Evolutionary conservation across 306 rosid species (phyloP).

Genomic region (Hippophae gyantsensis): DNA sequence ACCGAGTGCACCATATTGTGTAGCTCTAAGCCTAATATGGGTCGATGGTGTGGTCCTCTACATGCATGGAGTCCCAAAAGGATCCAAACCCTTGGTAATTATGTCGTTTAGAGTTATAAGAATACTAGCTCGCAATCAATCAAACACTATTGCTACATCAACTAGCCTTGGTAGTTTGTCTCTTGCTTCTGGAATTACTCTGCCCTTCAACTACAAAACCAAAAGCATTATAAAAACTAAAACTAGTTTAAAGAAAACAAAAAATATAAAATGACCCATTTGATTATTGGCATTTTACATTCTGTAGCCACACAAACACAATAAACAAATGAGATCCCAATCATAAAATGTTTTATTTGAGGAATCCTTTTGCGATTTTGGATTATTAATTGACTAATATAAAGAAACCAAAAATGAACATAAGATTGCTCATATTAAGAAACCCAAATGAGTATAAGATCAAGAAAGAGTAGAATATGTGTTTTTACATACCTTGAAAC

Average conservation of each 20-base stretch:
- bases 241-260: too few species aligned
- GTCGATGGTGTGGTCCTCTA: conserved; percentile 1
- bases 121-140: conserved; percentile 24
- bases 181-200: conserved; percentile 53
- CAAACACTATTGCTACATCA: conserved; percentile 27
- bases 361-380: too few species aligned
- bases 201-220: background rate
- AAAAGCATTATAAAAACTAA: too few species aligned
- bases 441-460: too few species aligned
- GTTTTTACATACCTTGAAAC: conserved; percentile 3
- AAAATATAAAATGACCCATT: too few species aligned
- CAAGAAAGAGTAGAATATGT: background rate
- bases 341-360: too few species aligned
- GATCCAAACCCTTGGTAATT: background rate
- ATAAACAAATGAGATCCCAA: too few species aligned
- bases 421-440: background rate
- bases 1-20: conserved; percentile 6
- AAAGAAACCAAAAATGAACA: background rate
- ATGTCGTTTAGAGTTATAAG: conserved; percentile 15
- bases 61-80: conserved; percentile 17
- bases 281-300: too few species aligned
- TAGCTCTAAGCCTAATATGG: conserved; percentile 9
- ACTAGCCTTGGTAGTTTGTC: conserved; percentile 37
- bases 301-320: too few species aligned
- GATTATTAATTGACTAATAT: background rate